phyloP scores from a whole-genome alignment of 2,329 filamentous ascomycete species.

The Lasiodiplodia sp. region DNA sequence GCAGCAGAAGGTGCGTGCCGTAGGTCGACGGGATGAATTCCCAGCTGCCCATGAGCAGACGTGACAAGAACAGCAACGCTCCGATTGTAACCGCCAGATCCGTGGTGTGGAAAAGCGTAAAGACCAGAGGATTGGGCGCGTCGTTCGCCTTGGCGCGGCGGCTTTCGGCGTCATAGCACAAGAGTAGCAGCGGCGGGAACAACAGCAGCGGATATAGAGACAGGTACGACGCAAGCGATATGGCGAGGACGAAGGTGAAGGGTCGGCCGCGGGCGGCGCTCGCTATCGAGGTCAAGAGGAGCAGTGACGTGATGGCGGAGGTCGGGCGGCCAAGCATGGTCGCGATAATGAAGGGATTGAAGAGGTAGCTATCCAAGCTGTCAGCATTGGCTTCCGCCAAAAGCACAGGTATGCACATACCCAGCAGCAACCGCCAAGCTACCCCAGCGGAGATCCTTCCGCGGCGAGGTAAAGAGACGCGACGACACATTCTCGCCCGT shows the following conservation, averaged over 20 bases:
- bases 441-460: conserved; percentile 77
- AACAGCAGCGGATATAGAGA: conserved; percentile 91
- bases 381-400: neutral
- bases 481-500: conserved; percentile 80
- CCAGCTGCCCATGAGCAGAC: conserved; percentile 79
- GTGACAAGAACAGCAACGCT: conserved; percentile 74
- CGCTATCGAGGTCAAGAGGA: conserved; percentile 82
- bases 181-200: conserved; percentile 79
- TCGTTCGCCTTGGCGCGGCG: conserved; percentile 39
- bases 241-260: conserved; percentile 79
- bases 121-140: conserved; percentile 48
- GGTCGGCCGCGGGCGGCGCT: conserved; percentile 77
- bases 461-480: conserved; percentile 77
- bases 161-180: conserved; percentile 73
- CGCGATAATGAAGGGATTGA: conserved; percentile 92
- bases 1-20: conserved; percentile 87
- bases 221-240: conserved; percentile 88
- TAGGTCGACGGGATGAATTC: conserved; percentile 90
- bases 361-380: conserved; percentile 72
- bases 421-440: conserved; percentile 79
- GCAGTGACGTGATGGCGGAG: conserved; percentile 85
- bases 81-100: conserved; percentile 64
- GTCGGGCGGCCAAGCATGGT: conserved; percentile 91
- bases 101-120: conserved; percentile 62
- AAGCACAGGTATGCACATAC: conserved; percentile 53